These are phyloP conservation scores for Tetraselmis striata DNA, from an alignment of 139 green algal species.

Conservation along the genomic window DNA sequence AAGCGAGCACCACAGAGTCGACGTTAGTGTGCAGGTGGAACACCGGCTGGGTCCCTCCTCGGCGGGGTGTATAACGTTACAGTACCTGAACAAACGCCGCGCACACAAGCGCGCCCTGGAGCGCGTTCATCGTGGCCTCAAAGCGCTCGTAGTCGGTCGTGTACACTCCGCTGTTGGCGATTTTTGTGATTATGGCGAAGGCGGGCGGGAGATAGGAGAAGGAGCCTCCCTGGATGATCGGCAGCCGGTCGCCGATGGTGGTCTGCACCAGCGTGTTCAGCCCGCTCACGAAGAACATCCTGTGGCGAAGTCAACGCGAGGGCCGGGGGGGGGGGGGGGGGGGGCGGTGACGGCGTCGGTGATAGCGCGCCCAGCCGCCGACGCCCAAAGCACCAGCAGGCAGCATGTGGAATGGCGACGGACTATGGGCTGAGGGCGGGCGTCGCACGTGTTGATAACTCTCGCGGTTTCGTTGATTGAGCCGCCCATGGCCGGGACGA, in stretches of 20 bases:
- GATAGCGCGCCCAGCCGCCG: too few species aligned
- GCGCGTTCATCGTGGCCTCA: constrained; percentile 7
- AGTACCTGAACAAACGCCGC: background rate
- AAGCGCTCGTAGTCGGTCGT: constrained; percentile 49
- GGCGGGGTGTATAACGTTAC: too few species aligned
- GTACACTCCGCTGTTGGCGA: constrained; percentile 32
- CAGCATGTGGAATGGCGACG: too few species aligned
- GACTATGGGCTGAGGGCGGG: too few species aligned
- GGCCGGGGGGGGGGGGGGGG: constrained; percentile 48
- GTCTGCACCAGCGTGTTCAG: constrained; percentile 63
- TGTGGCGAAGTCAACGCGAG: constrained; percentile 44
- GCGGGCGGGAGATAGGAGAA: constrained; percentile 58
- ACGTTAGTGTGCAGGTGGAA: too few species aligned
- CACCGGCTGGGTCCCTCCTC: background rate
- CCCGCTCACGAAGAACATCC: constrained; percentile 54
- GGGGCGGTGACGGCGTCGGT: too few species aligned
- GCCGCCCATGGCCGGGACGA: constrained; percentile 52
- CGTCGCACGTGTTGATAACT: background rate
- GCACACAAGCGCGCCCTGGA: background rate
- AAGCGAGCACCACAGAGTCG: background rate
- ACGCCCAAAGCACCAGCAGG: too few species aligned
- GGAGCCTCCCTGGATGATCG: constrained; percentile 55
- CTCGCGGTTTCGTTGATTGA: background rate
- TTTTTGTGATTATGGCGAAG: constrained; percentile 42
- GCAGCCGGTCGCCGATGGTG: constrained; percentile 47